phyloP scores from a whole-genome alignment of 345 rosid genomes.

The Brassica incana region DNA sequence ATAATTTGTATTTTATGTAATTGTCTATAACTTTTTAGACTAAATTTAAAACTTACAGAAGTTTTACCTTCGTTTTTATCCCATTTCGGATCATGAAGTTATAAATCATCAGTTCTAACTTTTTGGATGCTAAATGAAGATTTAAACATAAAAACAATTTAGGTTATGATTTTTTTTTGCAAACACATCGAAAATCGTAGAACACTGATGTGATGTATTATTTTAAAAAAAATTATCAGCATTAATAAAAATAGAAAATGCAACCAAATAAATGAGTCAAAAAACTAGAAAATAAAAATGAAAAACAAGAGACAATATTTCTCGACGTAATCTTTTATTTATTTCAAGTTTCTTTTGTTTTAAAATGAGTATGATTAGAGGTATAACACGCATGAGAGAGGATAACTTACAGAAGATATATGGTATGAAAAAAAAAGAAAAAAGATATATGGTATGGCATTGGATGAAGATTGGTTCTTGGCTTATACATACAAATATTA shows the following conservation, averaged over 20 bases:
- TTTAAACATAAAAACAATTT: not conserved
- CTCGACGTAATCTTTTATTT: not conserved
- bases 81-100: not conserved
- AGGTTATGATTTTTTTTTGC: not conserved
- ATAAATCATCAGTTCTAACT: not conserved
- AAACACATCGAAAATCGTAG: not conserved
- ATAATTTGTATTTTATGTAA: not conserved
- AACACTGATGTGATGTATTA: not conserved
- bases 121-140: not conserved
- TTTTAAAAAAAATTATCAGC: not conserved
- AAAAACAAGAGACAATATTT: not conserved
- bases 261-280: not conserved
- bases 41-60: not conserved
- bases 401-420: not conserved
- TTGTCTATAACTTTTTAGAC: not conserved
- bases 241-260: not conserved
- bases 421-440: not conserved
- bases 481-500: no score
- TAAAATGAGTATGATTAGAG: not conserved
- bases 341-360: not conserved
- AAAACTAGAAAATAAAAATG: not conserved
- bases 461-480: no score
- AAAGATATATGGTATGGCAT: not conserved
- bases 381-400: not conserved
- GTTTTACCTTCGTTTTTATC: not conserved